phyloP scores from a whole-genome alignment of 2,329 filamentous ascomycete genomes.

The Pseudogymnoascus sp. region DNA sequence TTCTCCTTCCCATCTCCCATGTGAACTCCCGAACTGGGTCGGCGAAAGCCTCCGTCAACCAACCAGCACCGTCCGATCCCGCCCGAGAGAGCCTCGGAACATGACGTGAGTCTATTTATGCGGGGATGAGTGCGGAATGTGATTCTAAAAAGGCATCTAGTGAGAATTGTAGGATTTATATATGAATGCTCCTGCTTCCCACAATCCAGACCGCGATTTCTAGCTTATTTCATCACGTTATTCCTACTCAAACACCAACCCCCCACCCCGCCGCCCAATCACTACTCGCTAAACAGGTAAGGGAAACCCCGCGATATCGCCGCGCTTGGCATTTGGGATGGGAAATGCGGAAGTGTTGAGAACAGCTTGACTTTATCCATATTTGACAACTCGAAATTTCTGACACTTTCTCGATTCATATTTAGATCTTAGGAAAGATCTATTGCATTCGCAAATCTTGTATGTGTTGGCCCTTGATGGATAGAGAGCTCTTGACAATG shows the following conservation, averaged over 20 bases:
- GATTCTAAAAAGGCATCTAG: background rate
- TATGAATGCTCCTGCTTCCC: background rate
- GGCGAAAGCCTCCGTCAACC: background rate
- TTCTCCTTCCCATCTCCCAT: background rate
- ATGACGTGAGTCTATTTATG: slow-evolving; percentile 1
- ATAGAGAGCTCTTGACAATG: background rate
- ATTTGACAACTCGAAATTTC: background rate
- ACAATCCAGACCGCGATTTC: background rate
- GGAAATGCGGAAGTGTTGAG: background rate
- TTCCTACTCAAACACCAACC: background rate
- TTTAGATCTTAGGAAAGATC: background rate
- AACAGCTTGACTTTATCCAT: background rate
- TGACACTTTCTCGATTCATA: background rate
- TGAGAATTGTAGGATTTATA: background rate
- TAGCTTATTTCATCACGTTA: background rate
- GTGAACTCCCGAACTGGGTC: background rate
- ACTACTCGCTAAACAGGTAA: slow-evolving; percentile 3
- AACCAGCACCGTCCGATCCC: background rate
- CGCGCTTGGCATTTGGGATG: slow-evolving; percentile 5
- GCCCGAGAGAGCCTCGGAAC: background rate
- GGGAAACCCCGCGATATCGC: slow-evolving; percentile 6
- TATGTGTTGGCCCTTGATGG: background rate
- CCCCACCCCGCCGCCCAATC: background rate
- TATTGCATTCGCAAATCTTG: background rate
- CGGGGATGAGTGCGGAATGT: background rate